Percentiles rank a stretch among this genome's conserved stretches.
These are phyloP conservation scores for Gremmenia infestans DNA, from an alignment of 2,329 filamentous ascomycete genomes.

Conservation along the genomic window DNA sequence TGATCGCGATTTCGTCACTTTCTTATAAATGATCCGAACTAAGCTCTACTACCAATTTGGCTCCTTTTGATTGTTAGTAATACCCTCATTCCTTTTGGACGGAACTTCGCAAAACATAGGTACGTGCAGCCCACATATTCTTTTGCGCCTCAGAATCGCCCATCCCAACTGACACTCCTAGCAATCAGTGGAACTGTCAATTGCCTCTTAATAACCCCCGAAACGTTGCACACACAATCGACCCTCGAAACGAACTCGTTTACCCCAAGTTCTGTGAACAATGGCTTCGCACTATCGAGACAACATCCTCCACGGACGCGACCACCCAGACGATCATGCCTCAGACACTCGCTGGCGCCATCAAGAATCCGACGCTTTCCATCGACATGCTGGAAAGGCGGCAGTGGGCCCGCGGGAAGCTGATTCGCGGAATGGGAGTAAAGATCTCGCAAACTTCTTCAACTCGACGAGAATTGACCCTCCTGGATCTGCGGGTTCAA, in stretches of 20 bases:
- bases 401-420: conserved; percentile 35
- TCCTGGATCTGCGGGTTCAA: conserved; percentile 16
- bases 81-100: background rate
- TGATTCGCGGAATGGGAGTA: conserved; percentile 39
- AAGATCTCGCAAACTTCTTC: conserved; percentile 51
- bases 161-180: background rate
- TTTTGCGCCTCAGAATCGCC: background rate
- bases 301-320: conserved; percentile 22
- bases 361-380: conserved; percentile 55
- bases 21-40: background rate
- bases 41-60: background rate
- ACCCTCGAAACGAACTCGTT: background rate
- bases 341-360: conserved; percentile 58
- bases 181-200: background rate
- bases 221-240: background rate
- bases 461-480: conserved; percentile 46
- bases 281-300: conserved; percentile 27
- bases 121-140: background rate
- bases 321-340: conserved; percentile 46
- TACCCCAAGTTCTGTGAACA: background rate
- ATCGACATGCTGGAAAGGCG: conserved; percentile 22
- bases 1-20: background rate
- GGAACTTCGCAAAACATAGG: background rate
- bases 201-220: background rate
- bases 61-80: background rate